Conservation (phyloP, 805 yeast species). For the Candida manassasensis region DNA sequence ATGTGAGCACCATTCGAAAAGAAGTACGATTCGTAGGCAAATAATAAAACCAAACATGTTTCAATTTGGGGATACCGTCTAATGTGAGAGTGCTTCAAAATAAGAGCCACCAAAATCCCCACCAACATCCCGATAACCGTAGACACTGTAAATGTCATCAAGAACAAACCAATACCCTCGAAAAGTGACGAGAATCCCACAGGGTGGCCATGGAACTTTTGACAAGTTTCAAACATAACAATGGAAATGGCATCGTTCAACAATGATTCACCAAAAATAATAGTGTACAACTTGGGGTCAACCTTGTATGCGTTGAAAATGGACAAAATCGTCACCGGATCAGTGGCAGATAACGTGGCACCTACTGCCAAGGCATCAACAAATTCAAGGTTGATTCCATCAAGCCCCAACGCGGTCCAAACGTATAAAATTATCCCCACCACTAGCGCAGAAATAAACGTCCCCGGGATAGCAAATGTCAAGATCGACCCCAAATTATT, state of each 20-base stretch:
- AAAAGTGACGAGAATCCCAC: conserved; percentile 74
- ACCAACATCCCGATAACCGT: conserved; percentile 82
- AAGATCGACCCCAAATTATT: conserved; percentile 85
- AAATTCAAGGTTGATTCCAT: conserved; percentile 80
- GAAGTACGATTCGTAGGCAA: conserved; percentile 94
- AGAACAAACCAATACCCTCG: conserved; percentile 89
- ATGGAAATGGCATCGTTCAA: conserved; percentile 96
- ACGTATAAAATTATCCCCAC: conserved; percentile 81
- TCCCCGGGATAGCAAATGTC: conserved; percentile 95
- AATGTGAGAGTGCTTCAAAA: conserved; percentile 87
- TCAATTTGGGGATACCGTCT: conserved; percentile 96
- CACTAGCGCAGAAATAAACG: conserved; percentile 86
- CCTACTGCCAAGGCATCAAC: conserved; percentile 98
- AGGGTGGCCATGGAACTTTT: conserved; percentile 82
- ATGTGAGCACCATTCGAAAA: conserved; percentile 98
- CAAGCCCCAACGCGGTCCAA: conserved; percentile 91
- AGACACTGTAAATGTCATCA: conserved; percentile 90
- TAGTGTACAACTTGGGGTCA: conserved; percentile 94
- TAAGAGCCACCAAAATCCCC: conserved; percentile 84
- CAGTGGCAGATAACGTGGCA: conserved; percentile 96
- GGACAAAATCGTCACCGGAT: conserved; percentile 94
- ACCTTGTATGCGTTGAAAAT: conserved; percentile 97
- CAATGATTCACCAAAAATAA: conserved; percentile 93
- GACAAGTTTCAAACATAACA: conserved; percentile 98
- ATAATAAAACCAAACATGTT: conserved; percentile 82